phyloP scores from a whole-genome alignment of 805 yeast species.

The Myxozyma kluyveri region DNA sequence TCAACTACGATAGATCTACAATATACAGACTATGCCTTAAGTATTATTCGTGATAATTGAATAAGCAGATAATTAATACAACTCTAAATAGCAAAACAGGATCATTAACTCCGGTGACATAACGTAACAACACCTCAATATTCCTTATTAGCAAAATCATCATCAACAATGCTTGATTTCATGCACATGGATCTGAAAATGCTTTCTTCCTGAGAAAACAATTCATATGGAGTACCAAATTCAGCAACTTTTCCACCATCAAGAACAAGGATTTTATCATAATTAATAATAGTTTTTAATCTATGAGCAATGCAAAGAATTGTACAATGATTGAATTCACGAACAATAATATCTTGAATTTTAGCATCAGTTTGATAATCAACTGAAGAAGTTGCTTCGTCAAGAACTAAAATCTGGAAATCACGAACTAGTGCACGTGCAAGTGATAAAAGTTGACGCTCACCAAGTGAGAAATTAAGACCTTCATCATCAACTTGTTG shows the following conservation, averaged over 20 bases:
- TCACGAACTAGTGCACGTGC: slow-evolving; percentile 69
- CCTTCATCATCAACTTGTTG: slow-evolving; percentile 67
- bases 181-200: slow-evolving; percentile 51
- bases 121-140: too few species aligned
- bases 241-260: slow-evolving; percentile 76
- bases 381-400: slow-evolving; percentile 76
- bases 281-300: slow-evolving; percentile 66
- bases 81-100: too few species aligned
- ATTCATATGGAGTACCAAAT: slow-evolving; percentile 57
- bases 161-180: slow-evolving; percentile 44
- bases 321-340: slow-evolving; percentile 61
- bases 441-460: slow-evolving; percentile 64
- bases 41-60: too few species aligned
- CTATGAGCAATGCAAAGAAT: slow-evolving; percentile 75
- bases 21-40: too few species aligned
- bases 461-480: slow-evolving; percentile 66
- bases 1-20: too few species aligned
- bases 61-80: too few species aligned
- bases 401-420: slow-evolving; percentile 60
- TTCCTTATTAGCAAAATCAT: slow-evolving; percentile 42
- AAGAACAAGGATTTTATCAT: slow-evolving; percentile 76
- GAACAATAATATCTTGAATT: slow-evolving; percentile 58
- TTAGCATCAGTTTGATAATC: slow-evolving; percentile 69
- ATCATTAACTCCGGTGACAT: too few species aligned
- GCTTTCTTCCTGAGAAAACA: slow-evolving; percentile 47